These are phyloP conservation scores for Corymbia calophylla DNA, from an alignment of 441 rosid species.

Conservation along the genomic window DNA sequence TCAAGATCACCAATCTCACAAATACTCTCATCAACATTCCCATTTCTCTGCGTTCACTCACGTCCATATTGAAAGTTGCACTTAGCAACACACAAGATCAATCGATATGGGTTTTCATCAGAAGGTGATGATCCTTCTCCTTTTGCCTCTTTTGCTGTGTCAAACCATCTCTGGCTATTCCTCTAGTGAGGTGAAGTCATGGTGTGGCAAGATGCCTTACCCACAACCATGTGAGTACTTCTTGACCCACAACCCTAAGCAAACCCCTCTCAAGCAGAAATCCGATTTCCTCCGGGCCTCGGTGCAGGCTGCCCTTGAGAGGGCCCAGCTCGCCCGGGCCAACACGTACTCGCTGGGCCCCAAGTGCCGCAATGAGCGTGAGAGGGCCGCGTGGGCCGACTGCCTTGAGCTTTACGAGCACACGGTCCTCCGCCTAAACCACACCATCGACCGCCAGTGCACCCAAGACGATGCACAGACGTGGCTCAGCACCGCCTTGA, in stretches of 20 bases:
- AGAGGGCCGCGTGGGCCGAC: constrained; percentile 48
- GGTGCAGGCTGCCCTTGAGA: constrained; percentile 32
- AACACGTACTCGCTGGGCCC: constrained; percentile 23
- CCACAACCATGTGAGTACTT: constrained; percentile 51
- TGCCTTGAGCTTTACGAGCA: constrained; percentile 37
- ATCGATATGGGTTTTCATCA: background rate
- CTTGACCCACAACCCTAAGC: constrained; percentile 19
- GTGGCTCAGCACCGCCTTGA: constrained; percentile 58
- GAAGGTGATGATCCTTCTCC: constrained; percentile 1
- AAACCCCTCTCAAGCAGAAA: constrained; percentile 23
- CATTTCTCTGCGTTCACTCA: background rate
- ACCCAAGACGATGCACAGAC: constrained; percentile 35
- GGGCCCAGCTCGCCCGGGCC: constrained; percentile 23
- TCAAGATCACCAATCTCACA: background rate
- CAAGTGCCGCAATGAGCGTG: constrained; percentile 31
- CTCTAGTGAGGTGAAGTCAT: constrained; percentile 23
- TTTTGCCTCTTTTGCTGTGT: constrained; percentile 23
- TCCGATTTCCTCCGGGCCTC: constrained; percentile 32
- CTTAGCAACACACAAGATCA: constrained; percentile 5
- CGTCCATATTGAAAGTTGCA: background rate
- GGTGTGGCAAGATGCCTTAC: constrained; percentile 53
- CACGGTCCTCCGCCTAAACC: constrained; percentile 28
- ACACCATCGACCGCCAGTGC: constrained; percentile 26
- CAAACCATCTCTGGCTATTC: constrained; percentile 23
- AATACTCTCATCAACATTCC: constrained; percentile 4